phyloP scores from a whole-genome alignment of 768 basidiomycete genomes.

The Leccinellum luteum region DNA sequence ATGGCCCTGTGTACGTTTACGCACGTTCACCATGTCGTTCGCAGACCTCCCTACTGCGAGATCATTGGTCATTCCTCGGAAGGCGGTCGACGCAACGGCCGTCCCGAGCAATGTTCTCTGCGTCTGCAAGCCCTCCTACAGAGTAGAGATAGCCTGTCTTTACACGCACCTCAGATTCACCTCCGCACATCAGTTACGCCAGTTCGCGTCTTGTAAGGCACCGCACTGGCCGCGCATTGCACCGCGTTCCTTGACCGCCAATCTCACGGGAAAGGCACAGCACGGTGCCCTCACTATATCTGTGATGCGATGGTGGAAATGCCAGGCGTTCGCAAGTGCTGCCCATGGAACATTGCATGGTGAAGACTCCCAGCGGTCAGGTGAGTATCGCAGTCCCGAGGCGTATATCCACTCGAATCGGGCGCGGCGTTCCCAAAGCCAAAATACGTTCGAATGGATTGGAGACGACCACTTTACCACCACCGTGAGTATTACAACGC shows the following conservation, averaged over 20 bases:
- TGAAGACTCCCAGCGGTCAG: constrained; percentile 29
- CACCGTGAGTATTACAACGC: constrained; percentile 41
- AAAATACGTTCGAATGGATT: constrained; percentile 51
- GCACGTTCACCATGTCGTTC: constrained; percentile 8
- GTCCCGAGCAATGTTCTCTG: constrained; percentile 23
- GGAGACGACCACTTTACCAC: constrained; percentile 50
- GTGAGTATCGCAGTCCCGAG: constrained; percentile 26
- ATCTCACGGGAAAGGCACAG: constrained; percentile 30
- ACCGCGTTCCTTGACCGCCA: constrained; percentile 28
- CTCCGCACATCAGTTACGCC: constrained; percentile 20
- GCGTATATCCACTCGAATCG: not conserved
- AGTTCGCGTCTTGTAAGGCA: constrained; percentile 11
- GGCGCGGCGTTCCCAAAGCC: constrained; percentile 31
- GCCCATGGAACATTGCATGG: not conserved
- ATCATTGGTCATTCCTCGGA: constrained; percentile 19
- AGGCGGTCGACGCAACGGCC: constrained; percentile 10
- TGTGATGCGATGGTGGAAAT: constrained; percentile 26
- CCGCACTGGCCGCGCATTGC: constrained; percentile 13
- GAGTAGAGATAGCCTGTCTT: constrained; percentile 19
- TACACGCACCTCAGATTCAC: constrained; percentile 28
- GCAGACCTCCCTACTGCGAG: constrained; percentile 21
- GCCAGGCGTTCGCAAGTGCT: constrained; percentile 7
- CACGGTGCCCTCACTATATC: constrained; percentile 28
- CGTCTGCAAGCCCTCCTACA: constrained; percentile 16
- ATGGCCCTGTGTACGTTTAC: not conserved